phyloP scores from a whole-genome alignment of 768 basidiomycete genomes.

The Suillus brevipes region DNA sequence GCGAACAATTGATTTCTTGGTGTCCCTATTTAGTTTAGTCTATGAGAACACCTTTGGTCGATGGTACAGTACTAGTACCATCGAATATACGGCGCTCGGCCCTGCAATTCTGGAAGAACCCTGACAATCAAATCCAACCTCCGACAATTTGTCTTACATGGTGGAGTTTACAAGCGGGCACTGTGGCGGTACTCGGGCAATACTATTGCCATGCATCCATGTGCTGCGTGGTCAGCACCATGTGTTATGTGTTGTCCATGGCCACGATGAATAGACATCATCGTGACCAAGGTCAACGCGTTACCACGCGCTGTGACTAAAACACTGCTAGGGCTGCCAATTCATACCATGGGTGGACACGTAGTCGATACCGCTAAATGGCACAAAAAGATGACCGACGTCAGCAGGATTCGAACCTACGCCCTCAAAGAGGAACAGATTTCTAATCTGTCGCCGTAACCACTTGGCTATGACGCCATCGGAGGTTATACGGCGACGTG shows the following conservation, averaged over 20 bases:
- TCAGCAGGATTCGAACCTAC: constrained; percentile 71
- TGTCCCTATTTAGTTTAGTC: not conserved
- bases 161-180: not conserved
- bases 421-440: constrained; percentile 69
- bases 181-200: not conserved
- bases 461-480: constrained; percentile 66
- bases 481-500: not conserved
- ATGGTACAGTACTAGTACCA: not conserved
- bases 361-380: not conserved
- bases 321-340: not conserved
- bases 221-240: too few relatives aligned
- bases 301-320: not conserved
- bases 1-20: not conserved
- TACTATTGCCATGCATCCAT: not conserved
- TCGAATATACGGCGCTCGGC: not conserved
- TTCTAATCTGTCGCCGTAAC: constrained; percentile 79
- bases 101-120: not conserved
- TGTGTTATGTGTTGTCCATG: not conserved
- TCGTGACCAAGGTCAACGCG: not conserved
- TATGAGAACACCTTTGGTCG: not conserved
- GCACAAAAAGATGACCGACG: constrained; percentile 40
- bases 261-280: not conserved
- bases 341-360: not conserved
- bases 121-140: not conserved
- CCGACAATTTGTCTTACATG: not conserved